These are phyloP conservation scores for Aureobasidium sp. DNA, from an alignment of 2,329 filamentous ascomycete genomes.

Conservation along the genomic window DNA sequence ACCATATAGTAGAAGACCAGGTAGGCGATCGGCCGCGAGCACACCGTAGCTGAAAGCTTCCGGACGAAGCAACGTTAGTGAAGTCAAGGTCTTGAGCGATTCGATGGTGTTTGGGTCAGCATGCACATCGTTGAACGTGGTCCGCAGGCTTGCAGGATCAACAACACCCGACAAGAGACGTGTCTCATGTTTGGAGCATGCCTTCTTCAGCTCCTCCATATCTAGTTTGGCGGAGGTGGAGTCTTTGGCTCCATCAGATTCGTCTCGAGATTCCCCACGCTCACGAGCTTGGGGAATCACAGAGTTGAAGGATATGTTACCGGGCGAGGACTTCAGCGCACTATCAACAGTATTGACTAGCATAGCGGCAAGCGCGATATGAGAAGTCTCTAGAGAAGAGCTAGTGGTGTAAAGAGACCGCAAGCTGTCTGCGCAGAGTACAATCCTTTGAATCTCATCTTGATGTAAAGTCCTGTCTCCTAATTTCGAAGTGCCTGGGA, in stretches of 20 bases:
- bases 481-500: conserved; percentile 15
- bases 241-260: background rate
- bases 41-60: conserved; percentile 97
- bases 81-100: conserved; percentile 80
- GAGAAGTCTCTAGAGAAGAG: conserved; percentile 14
- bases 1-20: conserved; percentile 92
- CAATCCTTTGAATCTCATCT: conserved; percentile 17
- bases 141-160: conserved; percentile 72
- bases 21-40: conserved; percentile 81
- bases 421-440: conserved; percentile 18
- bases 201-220: conserved; percentile 47
- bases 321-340: background rate
- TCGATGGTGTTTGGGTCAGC: conserved; percentile 76
- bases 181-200: conserved; percentile 71
- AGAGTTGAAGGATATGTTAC: background rate
- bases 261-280: background rate
- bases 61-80: conserved; percentile 75
- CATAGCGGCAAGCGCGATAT: conserved; percentile 16
- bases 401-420: conserved; percentile 17
- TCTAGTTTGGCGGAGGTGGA: conserved; percentile 17
- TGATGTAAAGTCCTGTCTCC: conserved; percentile 16
- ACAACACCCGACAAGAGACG: conserved; percentile 75
- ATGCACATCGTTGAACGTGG: conserved; percentile 82
- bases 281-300: background rate
- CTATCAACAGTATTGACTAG: background rate